phyloP scores from a whole-genome alignment of 306 rosid species.

The Castanea crenata region DNA sequence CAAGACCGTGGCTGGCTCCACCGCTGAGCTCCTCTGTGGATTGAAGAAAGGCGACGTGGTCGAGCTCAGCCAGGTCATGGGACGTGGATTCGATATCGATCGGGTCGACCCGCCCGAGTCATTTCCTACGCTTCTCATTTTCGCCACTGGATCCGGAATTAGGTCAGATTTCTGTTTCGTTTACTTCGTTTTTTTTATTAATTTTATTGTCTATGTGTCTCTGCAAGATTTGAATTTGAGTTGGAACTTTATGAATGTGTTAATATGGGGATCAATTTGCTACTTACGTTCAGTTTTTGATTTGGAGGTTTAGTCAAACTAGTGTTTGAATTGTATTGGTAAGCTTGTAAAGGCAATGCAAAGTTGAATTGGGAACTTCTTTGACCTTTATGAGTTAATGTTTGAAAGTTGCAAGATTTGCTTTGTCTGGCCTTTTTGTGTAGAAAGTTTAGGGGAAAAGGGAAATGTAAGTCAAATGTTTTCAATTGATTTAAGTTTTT shows the following conservation, averaged over 20 bases:
- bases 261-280: no score
- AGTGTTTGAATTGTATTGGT: background rate
- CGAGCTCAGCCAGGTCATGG: constrained; percentile 74
- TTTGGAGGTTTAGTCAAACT: background rate
- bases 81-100: constrained; percentile 67
- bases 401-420: no score
- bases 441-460: no score
- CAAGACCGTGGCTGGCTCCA: constrained; percentile 78
- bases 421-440: no score
- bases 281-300: background rate
- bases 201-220: background rate
- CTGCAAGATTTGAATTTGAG: background rate
- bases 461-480: no score
- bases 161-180: constrained; percentile 42
- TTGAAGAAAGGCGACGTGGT: constrained; percentile 87
- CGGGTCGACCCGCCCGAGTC: constrained; percentile 74
- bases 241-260: background rate
- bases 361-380: background rate
- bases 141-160: constrained; percentile 94
- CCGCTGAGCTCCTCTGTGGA: constrained; percentile 78
- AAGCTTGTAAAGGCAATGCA: background rate
- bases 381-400: background rate
- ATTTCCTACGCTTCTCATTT: constrained; percentile 57
- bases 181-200: background rate
- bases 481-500: no score